Evolutionary conservation across 2,329 filamentous ascomycete species (phyloP).

Genomic region (Elsinoe perseae): DNA sequence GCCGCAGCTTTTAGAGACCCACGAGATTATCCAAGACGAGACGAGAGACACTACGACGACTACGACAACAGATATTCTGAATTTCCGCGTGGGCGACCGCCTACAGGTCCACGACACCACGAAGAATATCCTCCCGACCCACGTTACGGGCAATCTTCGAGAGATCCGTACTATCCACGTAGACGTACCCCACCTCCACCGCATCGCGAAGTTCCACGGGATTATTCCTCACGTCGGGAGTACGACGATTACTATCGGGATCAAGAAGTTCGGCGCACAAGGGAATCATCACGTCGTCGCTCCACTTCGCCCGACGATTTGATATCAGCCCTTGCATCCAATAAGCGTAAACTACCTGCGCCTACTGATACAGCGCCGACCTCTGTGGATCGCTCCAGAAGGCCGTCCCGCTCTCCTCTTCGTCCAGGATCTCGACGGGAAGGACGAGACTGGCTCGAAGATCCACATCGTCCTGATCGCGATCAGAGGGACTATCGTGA

Average conservation of each 20-base stretch:
- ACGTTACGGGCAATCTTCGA: conserved; percentile 8
- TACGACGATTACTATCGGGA: conserved; percentile 16
- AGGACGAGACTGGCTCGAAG: conserved; percentile 24
- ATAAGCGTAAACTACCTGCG: conserved; percentile 3
- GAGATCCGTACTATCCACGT: conserved; percentile 14
- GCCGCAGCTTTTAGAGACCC: background rate
- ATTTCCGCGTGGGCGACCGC: background rate
- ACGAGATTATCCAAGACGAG: background rate
- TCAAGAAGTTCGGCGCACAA: conserved; percentile 9
- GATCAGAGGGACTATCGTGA: conserved; percentile 15
- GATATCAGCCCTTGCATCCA: conserved; percentile 18
- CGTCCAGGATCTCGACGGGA: conserved; percentile 14
- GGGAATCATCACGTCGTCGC: conserved; percentile 12
- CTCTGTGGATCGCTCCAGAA: conserved; percentile 13
- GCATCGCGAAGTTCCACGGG: conserved; percentile 8
- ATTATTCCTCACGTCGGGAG: conserved; percentile 10
- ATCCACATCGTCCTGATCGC: conserved; percentile 23
- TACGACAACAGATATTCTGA: background rate
- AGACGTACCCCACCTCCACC: conserved; percentile 15
- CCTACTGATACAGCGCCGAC: conserved; percentile 2
- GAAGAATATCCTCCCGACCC: background rate
- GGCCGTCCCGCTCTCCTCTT: conserved; percentile 22
- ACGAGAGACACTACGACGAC: background rate
- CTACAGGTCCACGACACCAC: background rate
- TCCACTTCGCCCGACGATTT: conserved; percentile 21